A percentile compares a stretch with the other conserved stretches of the same genome.
phyloP scores from a whole-genome alignment of 345 rosid genomes.

The Camelina laxa region DNA sequence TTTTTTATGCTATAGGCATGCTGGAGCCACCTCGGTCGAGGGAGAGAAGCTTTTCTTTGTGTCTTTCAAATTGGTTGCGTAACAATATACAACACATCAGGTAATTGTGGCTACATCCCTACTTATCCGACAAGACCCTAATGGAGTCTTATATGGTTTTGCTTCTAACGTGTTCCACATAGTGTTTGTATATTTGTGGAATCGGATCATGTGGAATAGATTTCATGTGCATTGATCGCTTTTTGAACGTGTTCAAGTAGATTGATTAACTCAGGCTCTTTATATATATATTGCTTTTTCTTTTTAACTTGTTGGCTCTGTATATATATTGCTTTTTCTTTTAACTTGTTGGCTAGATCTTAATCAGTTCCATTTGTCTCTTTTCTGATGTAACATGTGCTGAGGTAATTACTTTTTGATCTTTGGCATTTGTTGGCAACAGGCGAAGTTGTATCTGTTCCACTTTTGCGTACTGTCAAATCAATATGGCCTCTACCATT shows the following conservation, averaged over 20 bases:
- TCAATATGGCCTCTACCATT: slow-evolving; percentile 94
- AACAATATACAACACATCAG: slow-evolving; percentile 75
- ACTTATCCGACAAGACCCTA: neutral
- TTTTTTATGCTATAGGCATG: slow-evolving; percentile 60
- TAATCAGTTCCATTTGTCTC: slow-evolving; percentile 24
- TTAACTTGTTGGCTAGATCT: slow-evolving; percentile 21
- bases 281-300: neutral
- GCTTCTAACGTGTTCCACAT: neutral
- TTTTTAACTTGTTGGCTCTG: too few species aligned
- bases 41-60: slow-evolving; percentile 73
- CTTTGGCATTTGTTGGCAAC: slow-evolving; percentile 37
- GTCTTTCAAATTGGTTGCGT: slow-evolving; percentile 70
- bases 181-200: slow-evolving; percentile 15
- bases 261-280: neutral
- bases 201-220: neutral
- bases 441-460: slow-evolving; percentile 85
- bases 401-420: slow-evolving; percentile 12
- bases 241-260: slow-evolving; percentile 1
- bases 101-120: slow-evolving; percentile 41
- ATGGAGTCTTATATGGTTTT: slow-evolving; percentile 25
- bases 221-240: neutral
- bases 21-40: slow-evolving; percentile 80
- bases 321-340: too few species aligned
- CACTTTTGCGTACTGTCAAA: slow-evolving; percentile 64
- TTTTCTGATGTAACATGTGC: slow-evolving; percentile 19